phyloP scores from a whole-genome alignment of 352 stramenopile genomes.

The Pythium chondricola region DNA sequence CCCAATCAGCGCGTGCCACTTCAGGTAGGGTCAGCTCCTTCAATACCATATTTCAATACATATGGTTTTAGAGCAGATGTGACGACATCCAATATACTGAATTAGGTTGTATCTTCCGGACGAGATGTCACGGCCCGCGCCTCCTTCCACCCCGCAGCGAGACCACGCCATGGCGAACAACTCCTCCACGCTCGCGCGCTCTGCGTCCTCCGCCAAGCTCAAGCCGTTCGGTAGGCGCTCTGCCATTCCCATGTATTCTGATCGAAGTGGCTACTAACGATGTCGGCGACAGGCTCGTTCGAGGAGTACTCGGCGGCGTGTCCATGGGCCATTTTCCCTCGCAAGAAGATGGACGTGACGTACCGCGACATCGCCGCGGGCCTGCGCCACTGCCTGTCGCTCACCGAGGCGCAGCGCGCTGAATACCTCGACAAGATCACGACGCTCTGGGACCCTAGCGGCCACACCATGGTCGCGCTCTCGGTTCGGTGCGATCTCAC shows the following conservation, averaged over 20 bases:
- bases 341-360: conserved; percentile 79
- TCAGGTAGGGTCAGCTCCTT: no score
- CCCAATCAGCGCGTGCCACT: no score
- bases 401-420: conserved; percentile 48
- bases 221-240: conserved; percentile 34
- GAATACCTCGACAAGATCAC: conserved; percentile 45
- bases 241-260: no score
- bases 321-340: conserved; percentile 74
- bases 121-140: no score
- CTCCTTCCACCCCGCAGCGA: no score
- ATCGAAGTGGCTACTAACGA: no score
- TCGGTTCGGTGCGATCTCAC: conserved; percentile 47
- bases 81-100: no score
- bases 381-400: conserved; percentile 44
- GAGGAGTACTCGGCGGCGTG: conserved; percentile 50
- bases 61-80: no score
- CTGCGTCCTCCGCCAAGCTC: conserved; percentile 16
- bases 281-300: conserved; percentile 28
- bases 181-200: conserved; percentile 7
- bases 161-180: background rate
- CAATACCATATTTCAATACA: no score
- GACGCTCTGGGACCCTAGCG: conserved; percentile 46
- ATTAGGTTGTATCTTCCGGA: no score
- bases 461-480: conserved; percentile 58
- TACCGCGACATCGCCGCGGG: conserved; percentile 60